These are phyloP conservation scores for Alternaria infectoria DNA, from an alignment of 2,329 filamentous ascomycete genomes.

Conservation along the genomic window DNA sequence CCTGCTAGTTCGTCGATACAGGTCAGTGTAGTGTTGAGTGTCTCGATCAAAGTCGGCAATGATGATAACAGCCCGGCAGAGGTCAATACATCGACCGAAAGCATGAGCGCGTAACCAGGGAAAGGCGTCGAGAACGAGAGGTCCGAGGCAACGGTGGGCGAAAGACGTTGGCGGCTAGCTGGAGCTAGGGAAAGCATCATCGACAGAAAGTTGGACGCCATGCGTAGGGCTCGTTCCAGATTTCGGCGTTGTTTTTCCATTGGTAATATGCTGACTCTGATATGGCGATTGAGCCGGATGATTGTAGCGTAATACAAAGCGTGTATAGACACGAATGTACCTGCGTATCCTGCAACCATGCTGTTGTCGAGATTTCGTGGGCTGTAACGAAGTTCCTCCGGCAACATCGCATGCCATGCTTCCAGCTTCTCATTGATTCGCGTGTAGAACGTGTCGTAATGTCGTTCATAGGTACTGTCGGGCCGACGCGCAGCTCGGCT, in stretches of 20 bases:
- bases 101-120: slow-evolving; percentile 65
- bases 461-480: slow-evolving; percentile 50
- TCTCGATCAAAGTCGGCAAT: slow-evolving; percentile 61
- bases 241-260: slow-evolving; percentile 41
- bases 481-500: slow-evolving; percentile 59
- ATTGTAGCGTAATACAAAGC: slow-evolving; percentile 69
- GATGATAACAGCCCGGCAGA: slow-evolving; percentile 57
- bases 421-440: slow-evolving; percentile 60
- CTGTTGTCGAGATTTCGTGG: slow-evolving; percentile 64
- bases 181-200: slow-evolving; percentile 43
- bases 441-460: slow-evolving; percentile 60
- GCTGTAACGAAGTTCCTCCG: slow-evolving; percentile 61
- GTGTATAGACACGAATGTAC: slow-evolving; percentile 69
- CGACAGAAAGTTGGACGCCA: slow-evolving; percentile 37
- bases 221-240: slow-evolving; percentile 35
- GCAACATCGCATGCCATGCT: slow-evolving; percentile 65
- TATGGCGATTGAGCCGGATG: slow-evolving; percentile 70
- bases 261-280: slow-evolving; percentile 35
- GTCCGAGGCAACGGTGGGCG: slow-evolving; percentile 34
- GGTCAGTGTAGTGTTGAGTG: slow-evolving; percentile 60
- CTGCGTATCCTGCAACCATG: slow-evolving; percentile 60
- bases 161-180: slow-evolving; percentile 34
- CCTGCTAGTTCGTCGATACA: slow-evolving; percentile 63
- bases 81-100: slow-evolving; percentile 71
- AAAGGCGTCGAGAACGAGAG: slow-evolving; percentile 61